Base-by-base conservation (phyloP, 768 basidiomycete genomes). In the Trichaptum fuscoviolaceum region DNA sequence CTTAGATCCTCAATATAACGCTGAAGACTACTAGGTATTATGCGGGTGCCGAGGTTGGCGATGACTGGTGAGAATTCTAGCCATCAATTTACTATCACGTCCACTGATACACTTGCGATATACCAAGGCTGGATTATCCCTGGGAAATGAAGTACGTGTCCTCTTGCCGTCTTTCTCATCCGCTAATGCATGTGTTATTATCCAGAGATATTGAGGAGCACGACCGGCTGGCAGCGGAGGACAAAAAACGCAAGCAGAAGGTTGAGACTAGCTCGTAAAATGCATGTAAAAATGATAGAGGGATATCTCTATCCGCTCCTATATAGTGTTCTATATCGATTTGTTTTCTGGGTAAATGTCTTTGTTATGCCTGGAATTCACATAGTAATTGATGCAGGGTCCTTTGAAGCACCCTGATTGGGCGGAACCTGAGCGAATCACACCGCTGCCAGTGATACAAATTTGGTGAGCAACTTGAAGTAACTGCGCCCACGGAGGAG, bases 141-240 rank as follows among this genome's bases (percentile, higher is more conserved):
- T 93, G 92, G 91, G 91, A 93, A 79, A 84, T 87, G 25, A 80
- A 74, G 91, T 90, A 72, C 77, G 90, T 75, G 23, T 36, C 64
- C 64, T 65, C 25, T 52, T 60, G 30, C 58, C 57, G 23, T 24
- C 23, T 23, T 20, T 59, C 42, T 36, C 24, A 65, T 62, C 63
- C 66, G 25, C 66, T 59, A 36, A 35, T 57, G 52, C 64, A 67
- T 63, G 60, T 66, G 63, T 62, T 66, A 36, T 64, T 65, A 34
- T 64, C 7, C 73, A 92, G 91, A 66, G 83, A 91, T 71, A 92
- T 93, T 70, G 90, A 90, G 67, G 87, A 87, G 69, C 91, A 93
- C 71, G 89, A 93, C 74, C 79, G 81, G 27, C 80, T 86, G 23
- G 89, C 89, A 18, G 76, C 77, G 6, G 67, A 75, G 62, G 84